Percentiles rank a stretch among this genome's conserved stretches.
Evolutionary conservation across 257 asterid genomes (phyloP).

Genomic region (Solanum lignicaule): DNA sequence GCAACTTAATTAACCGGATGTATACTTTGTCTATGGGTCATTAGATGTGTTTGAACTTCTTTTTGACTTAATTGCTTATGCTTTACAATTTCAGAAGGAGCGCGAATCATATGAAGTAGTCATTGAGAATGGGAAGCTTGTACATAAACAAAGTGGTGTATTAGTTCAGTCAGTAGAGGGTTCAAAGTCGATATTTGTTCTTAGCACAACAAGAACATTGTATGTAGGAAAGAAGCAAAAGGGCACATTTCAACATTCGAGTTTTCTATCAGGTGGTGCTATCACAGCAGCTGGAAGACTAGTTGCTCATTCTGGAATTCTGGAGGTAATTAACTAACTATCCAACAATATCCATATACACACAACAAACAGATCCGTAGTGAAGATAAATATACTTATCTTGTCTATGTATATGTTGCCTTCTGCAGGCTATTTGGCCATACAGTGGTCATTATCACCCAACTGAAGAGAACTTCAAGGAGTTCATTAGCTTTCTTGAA

Average conservation of each 20-base stretch:
- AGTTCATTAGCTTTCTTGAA: slow-evolving; percentile 68
- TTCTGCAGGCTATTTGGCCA: slow-evolving; percentile 79
- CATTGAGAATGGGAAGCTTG: slow-evolving; percentile 58
- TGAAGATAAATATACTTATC: neutral
- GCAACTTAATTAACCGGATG: neutral
- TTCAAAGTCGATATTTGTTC: slow-evolving; percentile 87
- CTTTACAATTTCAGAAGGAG: slow-evolving; percentile 45
- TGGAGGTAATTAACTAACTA: slow-evolving; percentile 44
- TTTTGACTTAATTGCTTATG: slow-evolving; percentile 1
- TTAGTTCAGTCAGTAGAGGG: slow-evolving; percentile 58
- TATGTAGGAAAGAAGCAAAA: slow-evolving; percentile 76
- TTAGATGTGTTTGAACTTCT: neutral
- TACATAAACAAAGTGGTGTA: slow-evolving; percentile 47
- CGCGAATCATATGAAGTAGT: slow-evolving; percentile 69
- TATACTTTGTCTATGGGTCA: neutral
- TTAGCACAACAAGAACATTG: slow-evolving; percentile 65
- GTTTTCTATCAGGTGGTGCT: slow-evolving; percentile 89
- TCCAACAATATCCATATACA: neutral
- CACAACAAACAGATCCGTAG: neutral
- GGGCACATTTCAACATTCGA: slow-evolving; percentile 87
- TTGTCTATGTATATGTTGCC: neutral
- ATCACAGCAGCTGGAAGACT: slow-evolving; percentile 94
- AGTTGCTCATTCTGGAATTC: slow-evolving; percentile 67
- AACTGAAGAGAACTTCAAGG: slow-evolving; percentile 74
- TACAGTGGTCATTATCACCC: slow-evolving; percentile 94